Conservation (phyloP, 495 filamentous ascomycete genomes). For the Penicillium lividum region DNA sequence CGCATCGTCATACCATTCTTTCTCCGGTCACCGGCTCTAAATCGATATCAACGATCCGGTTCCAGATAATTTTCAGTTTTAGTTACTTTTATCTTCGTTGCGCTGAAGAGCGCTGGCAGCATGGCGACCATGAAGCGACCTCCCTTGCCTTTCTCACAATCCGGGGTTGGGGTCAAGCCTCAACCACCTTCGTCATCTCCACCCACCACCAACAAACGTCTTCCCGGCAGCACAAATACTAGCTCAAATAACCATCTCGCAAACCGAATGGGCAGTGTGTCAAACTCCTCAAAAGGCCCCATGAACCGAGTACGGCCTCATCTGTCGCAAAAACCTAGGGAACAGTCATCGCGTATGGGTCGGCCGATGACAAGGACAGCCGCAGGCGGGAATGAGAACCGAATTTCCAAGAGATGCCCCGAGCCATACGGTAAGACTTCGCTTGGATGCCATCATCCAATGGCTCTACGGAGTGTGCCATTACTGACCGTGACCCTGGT, state of each 20-base stretch:
- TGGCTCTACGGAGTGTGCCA: constrained; percentile 9
- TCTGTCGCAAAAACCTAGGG: constrained; percentile 43
- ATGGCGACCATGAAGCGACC: constrained; percentile 71
- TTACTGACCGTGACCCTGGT: constrained; percentile 6
- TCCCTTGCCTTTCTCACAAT: constrained; percentile 65
- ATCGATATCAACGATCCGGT: constrained; percentile 28
- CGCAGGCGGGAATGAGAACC: constrained; percentile 35
- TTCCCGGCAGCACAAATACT: constrained; percentile 49
- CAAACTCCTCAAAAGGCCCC: constrained; percentile 40
- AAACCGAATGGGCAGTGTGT: constrained; percentile 48
- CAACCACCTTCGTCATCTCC: constrained; percentile 69
- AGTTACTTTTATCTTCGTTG: background rate
- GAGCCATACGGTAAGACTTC: constrained; percentile 51
- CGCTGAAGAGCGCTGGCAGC: constrained; percentile 9
- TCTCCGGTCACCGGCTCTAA: constrained; percentile 39
- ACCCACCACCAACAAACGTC: constrained; percentile 62
- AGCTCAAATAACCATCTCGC: constrained; percentile 35
- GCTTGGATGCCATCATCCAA: constrained; percentile 5
- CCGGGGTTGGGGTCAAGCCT: constrained; percentile 57
- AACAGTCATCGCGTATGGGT: constrained; percentile 32
- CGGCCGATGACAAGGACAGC: constrained; percentile 37
- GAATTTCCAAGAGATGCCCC: constrained; percentile 39
- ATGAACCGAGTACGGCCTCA: constrained; percentile 56
- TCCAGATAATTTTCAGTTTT: constrained; percentile 31
- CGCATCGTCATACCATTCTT: constrained; percentile 48